A percentile compares a stretch with the other conserved stretches of the same genome.
Evolutionary conservation across 2,329 filamentous ascomycete species (phyloP).

Genomic region (Colletotrichum zoysiae): DNA sequence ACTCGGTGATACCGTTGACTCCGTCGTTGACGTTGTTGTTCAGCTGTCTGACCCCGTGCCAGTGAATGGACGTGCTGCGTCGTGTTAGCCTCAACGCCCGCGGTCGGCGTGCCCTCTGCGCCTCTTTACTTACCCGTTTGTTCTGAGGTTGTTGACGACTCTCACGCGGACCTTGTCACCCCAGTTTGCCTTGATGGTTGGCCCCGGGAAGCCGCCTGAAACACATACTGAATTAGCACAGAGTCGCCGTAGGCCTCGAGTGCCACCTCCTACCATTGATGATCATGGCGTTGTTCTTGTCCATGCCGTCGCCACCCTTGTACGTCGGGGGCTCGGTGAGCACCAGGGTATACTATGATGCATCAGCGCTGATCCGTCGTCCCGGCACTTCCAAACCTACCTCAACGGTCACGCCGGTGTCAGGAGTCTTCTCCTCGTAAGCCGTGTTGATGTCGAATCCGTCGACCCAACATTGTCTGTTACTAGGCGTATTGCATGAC

Average conservation of each 20-base stretch:
- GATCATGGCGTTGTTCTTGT: slow-evolving; percentile 44
- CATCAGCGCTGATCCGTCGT: background rate
- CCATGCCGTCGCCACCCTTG: slow-evolving; percentile 40
- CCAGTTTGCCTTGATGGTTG: slow-evolving; percentile 65
- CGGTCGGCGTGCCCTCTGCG: background rate
- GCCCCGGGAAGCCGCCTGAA: slow-evolving; percentile 54
- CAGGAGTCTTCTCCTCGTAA: slow-evolving; percentile 50
- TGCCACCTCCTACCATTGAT: slow-evolving; percentile 41
- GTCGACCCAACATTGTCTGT: slow-evolving; percentile 45
- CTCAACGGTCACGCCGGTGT: slow-evolving; percentile 44
- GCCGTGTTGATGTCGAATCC: slow-evolving; percentile 49
- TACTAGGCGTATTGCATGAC: slow-evolving; percentile 45
- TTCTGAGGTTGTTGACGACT: slow-evolving; percentile 73
- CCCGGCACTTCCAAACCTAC: slow-evolving; percentile 1
- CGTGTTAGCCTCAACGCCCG: background rate
- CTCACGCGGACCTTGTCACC: slow-evolving; percentile 68
- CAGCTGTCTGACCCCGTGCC: slow-evolving; percentile 62
- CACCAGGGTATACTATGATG: slow-evolving; percentile 38
- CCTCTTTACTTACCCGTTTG: slow-evolving; percentile 49
- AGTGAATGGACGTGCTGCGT: slow-evolving; percentile 59
- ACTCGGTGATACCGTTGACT: slow-evolving; percentile 58
- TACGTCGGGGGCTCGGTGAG: slow-evolving; percentile 41
- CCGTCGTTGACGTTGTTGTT: slow-evolving; percentile 61
- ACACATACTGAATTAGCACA: background rate
- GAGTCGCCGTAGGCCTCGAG: accelerated